These are phyloP conservation scores for Bodo saltans DNA, from an alignment of 78 protist genomes.

Conservation along the genomic window DNA sequence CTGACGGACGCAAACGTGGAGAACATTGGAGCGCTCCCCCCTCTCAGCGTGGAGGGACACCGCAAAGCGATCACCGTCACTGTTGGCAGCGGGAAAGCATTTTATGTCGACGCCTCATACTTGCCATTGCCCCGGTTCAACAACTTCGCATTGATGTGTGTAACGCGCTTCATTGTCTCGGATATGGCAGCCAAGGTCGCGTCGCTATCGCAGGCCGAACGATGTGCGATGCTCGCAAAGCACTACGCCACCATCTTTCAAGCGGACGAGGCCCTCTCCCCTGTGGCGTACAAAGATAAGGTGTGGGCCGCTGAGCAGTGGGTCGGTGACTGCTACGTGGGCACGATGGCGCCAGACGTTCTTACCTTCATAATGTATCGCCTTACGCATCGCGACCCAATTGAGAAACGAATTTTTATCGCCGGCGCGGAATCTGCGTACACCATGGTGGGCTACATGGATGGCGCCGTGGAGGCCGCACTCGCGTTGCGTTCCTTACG, in stretches of 20 bases:
- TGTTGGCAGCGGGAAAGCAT: background rate
- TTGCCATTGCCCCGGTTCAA: background rate
- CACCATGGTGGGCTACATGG: no score
- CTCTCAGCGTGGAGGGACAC: no score
- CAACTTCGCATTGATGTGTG: background rate
- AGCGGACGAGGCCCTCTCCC: background rate
- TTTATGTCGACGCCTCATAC: background rate
- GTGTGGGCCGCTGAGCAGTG: background rate
- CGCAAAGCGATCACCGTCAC: background rate
- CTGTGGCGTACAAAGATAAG: background rate
- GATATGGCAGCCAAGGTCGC: background rate
- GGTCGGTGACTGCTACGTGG: background rate
- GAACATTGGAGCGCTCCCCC: no score
- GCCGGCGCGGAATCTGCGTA: no score
- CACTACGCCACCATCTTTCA: background rate
- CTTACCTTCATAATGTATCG: no score
- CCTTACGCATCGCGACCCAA: no score
- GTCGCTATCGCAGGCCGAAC: background rate
- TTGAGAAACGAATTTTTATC: no score
- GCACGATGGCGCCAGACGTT: no score
- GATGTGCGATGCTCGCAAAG: background rate
- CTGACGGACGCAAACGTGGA: no score
- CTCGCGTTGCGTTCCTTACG: no score
- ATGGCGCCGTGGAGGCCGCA: no score
- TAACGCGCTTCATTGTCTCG: background rate